Evolutionary conservation across 2,329 filamentous ascomycete genomes (phyloP).

Genomic region (Aspergillus vadensis): DNA sequence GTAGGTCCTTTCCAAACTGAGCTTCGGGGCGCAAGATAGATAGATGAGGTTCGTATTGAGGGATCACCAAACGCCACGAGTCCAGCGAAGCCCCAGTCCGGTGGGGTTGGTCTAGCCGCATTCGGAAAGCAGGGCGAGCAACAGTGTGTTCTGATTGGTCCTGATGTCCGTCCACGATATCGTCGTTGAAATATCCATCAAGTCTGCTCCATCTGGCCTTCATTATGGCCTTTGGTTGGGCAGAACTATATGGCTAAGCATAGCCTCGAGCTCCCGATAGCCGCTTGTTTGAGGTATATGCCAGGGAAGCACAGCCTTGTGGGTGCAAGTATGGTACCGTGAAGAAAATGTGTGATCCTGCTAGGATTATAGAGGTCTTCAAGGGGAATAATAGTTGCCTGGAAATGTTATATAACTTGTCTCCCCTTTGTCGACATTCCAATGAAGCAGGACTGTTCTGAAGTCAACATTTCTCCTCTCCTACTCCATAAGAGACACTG

Average conservation of each 20-base stretch:
- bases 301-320: not conserved
- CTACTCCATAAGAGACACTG: not conserved
- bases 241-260: not conserved
- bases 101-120: not conserved
- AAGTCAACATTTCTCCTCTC: not conserved
- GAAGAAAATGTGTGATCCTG: not conserved
- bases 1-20: too few species aligned
- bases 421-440: not conserved
- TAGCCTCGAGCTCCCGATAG: not conserved
- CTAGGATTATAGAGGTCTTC: not conserved
- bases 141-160: not conserved
- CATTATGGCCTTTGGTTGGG: not conserved
- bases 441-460: not conserved
- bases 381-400: not conserved
- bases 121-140: slow-evolving; percentile 5
- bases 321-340: not conserved
- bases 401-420: not conserved
- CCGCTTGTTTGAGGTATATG: not conserved
- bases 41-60: not conserved
- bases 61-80: not conserved
- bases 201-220: not conserved
- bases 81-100: not conserved
- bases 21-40: not conserved
- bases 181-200: not conserved
- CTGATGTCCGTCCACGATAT: not conserved